Evolutionary conservation across 2,329 filamentous ascomycete species (phyloP).

Genomic region (Clarireedia sp.): DNA sequence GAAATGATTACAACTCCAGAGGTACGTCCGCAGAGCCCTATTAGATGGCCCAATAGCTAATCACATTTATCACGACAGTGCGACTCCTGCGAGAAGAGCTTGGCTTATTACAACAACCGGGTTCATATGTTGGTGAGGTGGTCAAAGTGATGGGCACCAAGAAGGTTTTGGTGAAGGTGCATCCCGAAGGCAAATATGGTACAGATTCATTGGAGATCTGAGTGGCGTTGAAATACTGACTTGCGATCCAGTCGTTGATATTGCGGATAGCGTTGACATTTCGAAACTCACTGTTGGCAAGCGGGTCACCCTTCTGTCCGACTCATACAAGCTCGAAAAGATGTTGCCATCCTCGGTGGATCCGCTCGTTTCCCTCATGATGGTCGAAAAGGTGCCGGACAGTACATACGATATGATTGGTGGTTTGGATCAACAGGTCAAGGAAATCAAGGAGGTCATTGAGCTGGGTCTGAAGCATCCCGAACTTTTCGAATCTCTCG

Average conservation of each 20-base stretch:
- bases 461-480: slow-evolving; percentile 97
- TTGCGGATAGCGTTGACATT: slow-evolving; percentile 90
- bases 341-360: slow-evolving; percentile 97
- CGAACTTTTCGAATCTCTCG: slow-evolving; percentile 97
- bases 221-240: background rate
- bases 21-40: slow-evolving; percentile 22
- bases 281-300: slow-evolving; percentile 94
- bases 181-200: slow-evolving; percentile 99
- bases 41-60: background rate
- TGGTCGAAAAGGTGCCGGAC: slow-evolving; percentile 99
- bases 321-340: slow-evolving; percentile 98
- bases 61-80: slow-evolving; percentile 40
- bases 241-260: slow-evolving; percentile 69
- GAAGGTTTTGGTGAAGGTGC: slow-evolving; percentile 97
- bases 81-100: slow-evolving; percentile 91
- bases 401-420: slow-evolving; percentile 99
- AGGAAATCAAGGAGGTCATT: slow-evolving; percentile 99
- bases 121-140: slow-evolving; percentile 98
- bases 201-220: slow-evolving; percentile 28
- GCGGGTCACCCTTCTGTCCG: slow-evolving; percentile 90
- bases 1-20: slow-evolving; percentile 98
- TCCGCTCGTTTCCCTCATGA: slow-evolving; percentile 98
- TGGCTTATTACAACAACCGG: slow-evolving; percentile 89
- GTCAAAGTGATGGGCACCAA: slow-evolving; percentile 99
- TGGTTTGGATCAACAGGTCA: slow-evolving; percentile 97